phyloP scores from a whole-genome alignment of 371 early-diverging fungal genomes.

The Lichtheimia ramosa region DNA sequence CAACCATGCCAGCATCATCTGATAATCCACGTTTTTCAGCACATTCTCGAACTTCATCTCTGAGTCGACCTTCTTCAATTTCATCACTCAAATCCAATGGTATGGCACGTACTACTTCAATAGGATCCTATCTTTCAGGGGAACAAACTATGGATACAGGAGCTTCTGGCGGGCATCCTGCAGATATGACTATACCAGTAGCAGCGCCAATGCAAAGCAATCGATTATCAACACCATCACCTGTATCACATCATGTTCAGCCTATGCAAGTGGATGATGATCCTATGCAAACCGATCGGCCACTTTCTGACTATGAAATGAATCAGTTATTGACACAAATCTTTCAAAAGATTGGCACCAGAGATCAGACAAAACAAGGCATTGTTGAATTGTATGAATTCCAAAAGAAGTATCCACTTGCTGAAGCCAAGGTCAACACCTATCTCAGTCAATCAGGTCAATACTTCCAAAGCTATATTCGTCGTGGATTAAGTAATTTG shows the following conservation, averaged over 20 bases:
- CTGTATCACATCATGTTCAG: constrained; percentile 11
- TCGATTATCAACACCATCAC: neutral
- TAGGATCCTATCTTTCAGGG: constrained; percentile 19
- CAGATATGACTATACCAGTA: constrained; percentile 9
- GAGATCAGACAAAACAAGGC: constrained; percentile 78
- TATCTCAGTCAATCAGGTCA: constrained; percentile 64
- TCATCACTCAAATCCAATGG: constrained; percentile 29
- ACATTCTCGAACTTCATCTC: constrained; percentile 28
- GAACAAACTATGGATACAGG: constrained; percentile 8
- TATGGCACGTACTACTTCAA: constrained; percentile 27
- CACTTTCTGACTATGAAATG: constrained; percentile 49
- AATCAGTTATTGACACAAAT: constrained; percentile 64
- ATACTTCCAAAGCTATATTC: constrained; percentile 81
- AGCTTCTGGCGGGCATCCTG: neutral
- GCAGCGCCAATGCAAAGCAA: constrained; percentile 6
- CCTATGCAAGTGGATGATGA: constrained; percentile 38
- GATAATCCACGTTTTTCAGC: constrained; percentile 13
- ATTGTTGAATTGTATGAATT: constrained; percentile 77
- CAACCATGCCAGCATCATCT: neutral
- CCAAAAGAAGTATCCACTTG: constrained; percentile 67
- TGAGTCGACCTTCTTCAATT: constrained; percentile 35
- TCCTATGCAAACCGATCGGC: constrained; percentile 4
- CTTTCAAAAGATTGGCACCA: constrained; percentile 71
- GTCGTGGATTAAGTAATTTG: constrained; percentile 63
- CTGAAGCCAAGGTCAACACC: constrained; percentile 62